Evolutionary conservation across 352 stramenopile genomes (phyloP), one percentile per base, ranked within the genome.

Genomic region (Poterioochromonas sp.): DNA sequence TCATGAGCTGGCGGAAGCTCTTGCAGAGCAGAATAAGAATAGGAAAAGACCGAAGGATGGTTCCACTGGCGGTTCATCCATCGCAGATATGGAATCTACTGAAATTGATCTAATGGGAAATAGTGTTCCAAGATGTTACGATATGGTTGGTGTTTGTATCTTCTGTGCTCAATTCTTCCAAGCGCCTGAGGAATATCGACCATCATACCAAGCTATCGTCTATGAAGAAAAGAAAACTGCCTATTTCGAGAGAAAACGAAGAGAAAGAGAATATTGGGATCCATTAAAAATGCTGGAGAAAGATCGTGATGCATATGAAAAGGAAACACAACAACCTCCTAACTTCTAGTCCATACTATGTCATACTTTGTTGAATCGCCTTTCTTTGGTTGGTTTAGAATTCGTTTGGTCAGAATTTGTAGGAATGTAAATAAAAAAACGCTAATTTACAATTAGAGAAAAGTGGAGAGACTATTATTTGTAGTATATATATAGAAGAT

Each of bases 141-240:
- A 74, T 40, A 22, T 34, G 26, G 65, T 74, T 35, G 65, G 41
- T 54, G 41, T 74, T 29, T 74, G 65, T 54, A 2, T 51, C 2
- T 74, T 74, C 40, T 74, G 65, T 37, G 37, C 65, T 35, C 65
- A 74, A n/a, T 74, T 74, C 41, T 74, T 74, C 29, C 5, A 74
- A n/a, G 18, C 3, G 15, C 65, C 5, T 11, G 65, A 74, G 20
- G 32, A 58, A n/a, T 74, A 74, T 39, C 65, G 65, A 1, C 65
- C 65, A 40, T 74, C 65, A 26, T 74, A 44, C 29, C 8, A 35
- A n/a, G 18, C 26, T 29, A 74, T 74, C 40, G 26, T 34, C 1
- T 34, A 58, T 37, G 5, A 74, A 54, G 39, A 74, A 39, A 74
- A 34, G 40, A 74, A 74, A 54, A 37, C 65, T 35, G 39, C 37